Conservation (phyloP, 2,329 filamentous ascomycete genomes). For the Aspergillus carbonarius region DNA sequence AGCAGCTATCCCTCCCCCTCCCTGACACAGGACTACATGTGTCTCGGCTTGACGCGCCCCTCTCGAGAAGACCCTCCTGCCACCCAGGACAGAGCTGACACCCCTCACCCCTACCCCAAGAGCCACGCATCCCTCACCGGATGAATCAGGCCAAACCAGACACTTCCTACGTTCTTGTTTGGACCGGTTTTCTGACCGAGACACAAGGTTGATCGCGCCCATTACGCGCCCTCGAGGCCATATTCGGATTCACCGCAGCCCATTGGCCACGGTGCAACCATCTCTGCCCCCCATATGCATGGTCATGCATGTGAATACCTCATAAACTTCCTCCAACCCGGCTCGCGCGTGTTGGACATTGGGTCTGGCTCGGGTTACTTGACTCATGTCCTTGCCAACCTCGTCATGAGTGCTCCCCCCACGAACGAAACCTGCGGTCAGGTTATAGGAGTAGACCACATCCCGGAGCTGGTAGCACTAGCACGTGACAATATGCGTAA, state of each 20-base stretch:
- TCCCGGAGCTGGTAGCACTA: constrained; percentile 61
- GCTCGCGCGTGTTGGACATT: constrained; percentile 66
- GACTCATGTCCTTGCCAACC: constrained; percentile 80
- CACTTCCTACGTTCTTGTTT: neutral
- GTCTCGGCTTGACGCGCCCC: neutral
- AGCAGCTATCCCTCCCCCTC: constrained; percentile 12
- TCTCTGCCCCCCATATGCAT: constrained; percentile 73
- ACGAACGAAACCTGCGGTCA: constrained; percentile 38
- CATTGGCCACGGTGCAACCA: constrained; percentile 68
- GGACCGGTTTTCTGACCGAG: constrained; percentile 10
- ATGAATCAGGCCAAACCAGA: neutral
- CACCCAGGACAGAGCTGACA: neutral
- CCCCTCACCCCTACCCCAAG: neutral
- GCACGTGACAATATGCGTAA: constrained; percentile 66
- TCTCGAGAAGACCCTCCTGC: neutral
- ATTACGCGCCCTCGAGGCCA: constrained; percentile 71
- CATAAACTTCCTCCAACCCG: constrained; percentile 56
- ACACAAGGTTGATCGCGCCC: constrained; percentile 75
- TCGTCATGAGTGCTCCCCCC: constrained; percentile 50
- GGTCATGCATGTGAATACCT: constrained; percentile 64
- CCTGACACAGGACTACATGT: neutral
- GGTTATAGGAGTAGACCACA: constrained; percentile 75
- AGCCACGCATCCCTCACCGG: neutral
- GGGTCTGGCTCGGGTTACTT: constrained; percentile 79
- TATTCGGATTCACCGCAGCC: constrained; percentile 72